Evolutionary conservation across 768 basidiomycete genomes (phyloP).

Genomic region (Kwoniella mangroviensis): DNA sequence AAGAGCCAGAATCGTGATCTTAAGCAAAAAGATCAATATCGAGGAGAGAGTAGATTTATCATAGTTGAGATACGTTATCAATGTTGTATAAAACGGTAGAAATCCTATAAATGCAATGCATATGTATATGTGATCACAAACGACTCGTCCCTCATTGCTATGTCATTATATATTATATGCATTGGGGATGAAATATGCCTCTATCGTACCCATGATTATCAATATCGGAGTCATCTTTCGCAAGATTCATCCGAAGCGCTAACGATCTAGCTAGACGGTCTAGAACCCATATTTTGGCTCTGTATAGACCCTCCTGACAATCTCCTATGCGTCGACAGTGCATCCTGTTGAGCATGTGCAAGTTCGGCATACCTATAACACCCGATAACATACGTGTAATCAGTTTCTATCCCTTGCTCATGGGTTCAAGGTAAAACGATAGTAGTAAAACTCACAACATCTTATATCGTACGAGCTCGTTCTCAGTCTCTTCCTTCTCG

Average conservation of each 20-base stretch:
- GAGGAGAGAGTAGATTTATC: not conserved
- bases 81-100: conserved; percentile 23
- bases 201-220: too few species aligned
- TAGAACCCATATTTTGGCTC: not conserved
- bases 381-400: not conserved
- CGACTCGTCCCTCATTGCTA: not conserved
- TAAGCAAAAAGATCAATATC: too few species aligned
- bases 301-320: conserved; percentile 24
- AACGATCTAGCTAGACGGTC: not conserved
- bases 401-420: not conserved
- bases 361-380: conserved; percentile 68
- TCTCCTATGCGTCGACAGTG: conserved; percentile 63
- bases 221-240: too few species aligned
- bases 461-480: conserved; percentile 92
- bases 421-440: not conserved
- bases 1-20: too few species aligned
- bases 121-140: conserved; percentile 19
- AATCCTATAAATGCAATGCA: conserved; percentile 18
- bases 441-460: conserved; percentile 67
- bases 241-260: not conserved
- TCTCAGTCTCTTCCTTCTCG: conserved; percentile 89
- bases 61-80: not conserved
- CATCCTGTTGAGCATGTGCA: conserved; percentile 76
- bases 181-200: not conserved
- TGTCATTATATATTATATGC: not conserved